Evolutionary conservation across 2,329 filamentous ascomycete genomes (phyloP).

Genomic region (Dendrostoma leiphaemia): DNA sequence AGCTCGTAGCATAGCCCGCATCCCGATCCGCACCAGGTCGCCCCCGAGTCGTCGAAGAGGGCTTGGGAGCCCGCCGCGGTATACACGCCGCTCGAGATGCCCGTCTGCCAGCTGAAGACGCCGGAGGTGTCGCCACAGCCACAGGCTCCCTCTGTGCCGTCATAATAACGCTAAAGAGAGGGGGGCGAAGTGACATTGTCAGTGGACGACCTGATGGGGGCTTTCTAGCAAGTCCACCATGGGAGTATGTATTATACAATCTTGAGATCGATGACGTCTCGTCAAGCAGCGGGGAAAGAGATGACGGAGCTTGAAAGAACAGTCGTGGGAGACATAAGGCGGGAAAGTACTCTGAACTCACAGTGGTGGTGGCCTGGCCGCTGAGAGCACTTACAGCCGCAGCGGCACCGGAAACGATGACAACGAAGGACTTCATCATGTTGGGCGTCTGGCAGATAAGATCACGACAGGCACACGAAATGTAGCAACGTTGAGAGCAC

Average conservation of each 20-base stretch:
- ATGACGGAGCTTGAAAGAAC: neutral
- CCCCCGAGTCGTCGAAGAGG: constrained; percentile 20
- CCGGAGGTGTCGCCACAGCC: constrained; percentile 8
- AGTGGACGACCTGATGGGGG: neutral
- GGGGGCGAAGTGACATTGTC: neutral
- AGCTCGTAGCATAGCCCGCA: constrained; percentile 29
- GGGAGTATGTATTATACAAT: too few species aligned
- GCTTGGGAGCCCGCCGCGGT: constrained; percentile 24
- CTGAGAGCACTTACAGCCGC: constrained; percentile 9
- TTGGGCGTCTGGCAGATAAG: neutral
- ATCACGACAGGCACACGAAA: neutral
- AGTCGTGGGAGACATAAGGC: neutral
- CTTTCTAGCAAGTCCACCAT: neutral
- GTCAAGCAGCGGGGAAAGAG: too few species aligned
- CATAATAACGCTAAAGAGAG: constrained; percentile 14
- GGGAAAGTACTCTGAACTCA: neutral
- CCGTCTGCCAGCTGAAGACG: constrained; percentile 11
- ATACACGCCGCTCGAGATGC: neutral
- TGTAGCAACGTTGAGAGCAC: neutral
- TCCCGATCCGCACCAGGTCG: constrained; percentile 27
- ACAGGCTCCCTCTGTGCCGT: constrained; percentile 14
- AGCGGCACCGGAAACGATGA: neutral
- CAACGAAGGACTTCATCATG: neutral
- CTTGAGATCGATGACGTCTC: too few species aligned
- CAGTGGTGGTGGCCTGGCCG: constrained; percentile 16